Percentiles rank a stretch among this genome's conserved stretches.
These are phyloP conservation scores for Tolypocladium tundrense DNA, from an alignment of 2,329 filamentous ascomycete genomes.

Conservation along the genomic window DNA sequence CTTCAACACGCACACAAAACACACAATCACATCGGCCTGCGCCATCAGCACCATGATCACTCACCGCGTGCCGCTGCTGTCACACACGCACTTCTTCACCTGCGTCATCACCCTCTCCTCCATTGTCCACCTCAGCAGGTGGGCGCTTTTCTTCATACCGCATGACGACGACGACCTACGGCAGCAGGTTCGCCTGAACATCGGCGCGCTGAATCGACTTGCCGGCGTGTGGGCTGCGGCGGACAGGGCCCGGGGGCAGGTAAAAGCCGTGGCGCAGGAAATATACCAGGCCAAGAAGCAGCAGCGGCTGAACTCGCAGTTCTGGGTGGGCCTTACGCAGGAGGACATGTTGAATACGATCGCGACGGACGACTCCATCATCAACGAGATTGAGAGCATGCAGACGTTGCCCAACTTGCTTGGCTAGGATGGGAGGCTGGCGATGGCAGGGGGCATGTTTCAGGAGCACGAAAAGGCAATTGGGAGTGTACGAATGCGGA, in stretches of 20 bases:
- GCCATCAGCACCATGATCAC: slow-evolving; percentile 67
- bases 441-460: background rate
- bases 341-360: slow-evolving; percentile 46
- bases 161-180: slow-evolving; percentile 56
- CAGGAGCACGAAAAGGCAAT: background rate
- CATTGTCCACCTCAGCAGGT: slow-evolving; percentile 73
- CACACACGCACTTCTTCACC: slow-evolving; percentile 76
- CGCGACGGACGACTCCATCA: slow-evolving; percentile 47
- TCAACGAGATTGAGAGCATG: slow-evolving; percentile 41
- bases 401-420: slow-evolving; percentile 11
- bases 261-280: slow-evolving; percentile 70
- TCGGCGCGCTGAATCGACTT: slow-evolving; percentile 61
- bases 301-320: slow-evolving; percentile 39
- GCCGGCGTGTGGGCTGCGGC: slow-evolving; percentile 65
- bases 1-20: slow-evolving; percentile 62
- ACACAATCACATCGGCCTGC: slow-evolving; percentile 70
- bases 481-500: background rate
- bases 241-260: slow-evolving; percentile 57
- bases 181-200: slow-evolving; percentile 69
- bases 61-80: slow-evolving; percentile 59
- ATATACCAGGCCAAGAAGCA: slow-evolving; percentile 53
- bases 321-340: slow-evolving; percentile 44
- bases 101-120: slow-evolving; percentile 71
- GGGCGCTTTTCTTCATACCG: slow-evolving; percentile 52
- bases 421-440: slow-evolving; percentile 1